Conservation (phyloP, 495 filamentous ascomycete species). For the Viridothelium virens region DNA sequence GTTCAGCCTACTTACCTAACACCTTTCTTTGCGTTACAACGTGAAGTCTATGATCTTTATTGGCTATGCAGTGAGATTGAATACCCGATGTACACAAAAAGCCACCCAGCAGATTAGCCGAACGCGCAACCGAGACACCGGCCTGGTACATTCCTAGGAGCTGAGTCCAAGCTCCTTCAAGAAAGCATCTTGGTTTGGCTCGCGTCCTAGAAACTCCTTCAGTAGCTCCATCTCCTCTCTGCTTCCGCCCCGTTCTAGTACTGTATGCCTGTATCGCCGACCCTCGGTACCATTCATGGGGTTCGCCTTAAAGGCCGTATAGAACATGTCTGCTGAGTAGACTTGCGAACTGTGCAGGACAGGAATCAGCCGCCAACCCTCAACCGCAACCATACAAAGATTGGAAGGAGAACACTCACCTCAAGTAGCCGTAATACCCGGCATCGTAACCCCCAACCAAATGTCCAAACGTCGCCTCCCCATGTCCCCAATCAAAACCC, state of each 20-base stretch:
- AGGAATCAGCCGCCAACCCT: background rate
- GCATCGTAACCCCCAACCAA: conserved; percentile 67
- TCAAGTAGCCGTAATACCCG: conserved; percentile 67
- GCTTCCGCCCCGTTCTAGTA: conserved; percentile 64
- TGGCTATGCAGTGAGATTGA: too few relatives aligned
- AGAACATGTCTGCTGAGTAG: conserved; percentile 74
- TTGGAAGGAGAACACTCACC: conserved; percentile 31
- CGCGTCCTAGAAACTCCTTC: conserved; percentile 62
- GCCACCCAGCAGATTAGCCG: too few relatives aligned
- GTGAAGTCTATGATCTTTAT: too few relatives aligned
- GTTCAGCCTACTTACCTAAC: too few relatives aligned
- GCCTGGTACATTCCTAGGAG: background rate
- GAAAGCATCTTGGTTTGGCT: conserved; percentile 66
- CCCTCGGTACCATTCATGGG: conserved; percentile 64
- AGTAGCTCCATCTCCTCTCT: conserved; percentile 69
- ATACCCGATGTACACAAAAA: too few relatives aligned
- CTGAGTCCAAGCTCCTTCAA: conserved; percentile 60
- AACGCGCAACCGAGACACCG: too few relatives aligned
- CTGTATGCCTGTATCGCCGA: conserved; percentile 61
- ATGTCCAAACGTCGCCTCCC: conserved; percentile 63
- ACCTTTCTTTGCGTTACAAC: too few relatives aligned
- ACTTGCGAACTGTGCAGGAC: conserved; percentile 44
- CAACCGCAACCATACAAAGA: background rate
- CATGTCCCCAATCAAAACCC: conserved; percentile 56
- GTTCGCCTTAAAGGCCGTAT: conserved; percentile 61